phyloP scores from a whole-genome alignment of 257 asterid genomes.

The Solanum gracilifrons region DNA sequence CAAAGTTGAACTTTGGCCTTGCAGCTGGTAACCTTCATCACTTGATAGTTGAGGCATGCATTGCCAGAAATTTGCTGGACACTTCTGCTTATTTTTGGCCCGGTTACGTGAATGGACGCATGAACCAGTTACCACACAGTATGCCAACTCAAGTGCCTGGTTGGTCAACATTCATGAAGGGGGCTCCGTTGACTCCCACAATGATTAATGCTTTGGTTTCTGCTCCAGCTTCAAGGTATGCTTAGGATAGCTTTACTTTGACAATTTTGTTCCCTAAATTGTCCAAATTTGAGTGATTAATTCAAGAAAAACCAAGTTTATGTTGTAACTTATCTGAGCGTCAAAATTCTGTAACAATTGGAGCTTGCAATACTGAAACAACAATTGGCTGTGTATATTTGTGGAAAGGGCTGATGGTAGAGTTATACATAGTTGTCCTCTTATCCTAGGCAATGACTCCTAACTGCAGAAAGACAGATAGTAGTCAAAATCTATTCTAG shows the following conservation, averaged over 20 bases:
- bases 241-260: neutral
- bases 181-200: slow-evolving; percentile 52
- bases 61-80: slow-evolving; percentile 80
- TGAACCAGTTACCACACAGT: slow-evolving; percentile 59
- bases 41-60: slow-evolving; percentile 85
- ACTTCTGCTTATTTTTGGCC: slow-evolving; percentile 93
- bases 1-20: slow-evolving; percentile 5
- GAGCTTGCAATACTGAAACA: neutral
- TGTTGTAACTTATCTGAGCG: neutral
- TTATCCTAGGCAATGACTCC: neutral
- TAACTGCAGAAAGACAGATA: neutral
- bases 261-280: neutral
- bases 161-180: slow-evolving; percentile 88
- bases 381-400: neutral
- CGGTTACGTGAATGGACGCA: slow-evolving; percentile 58
- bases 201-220: slow-evolving; percentile 73
- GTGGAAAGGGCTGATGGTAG: neutral
- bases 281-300: neutral
- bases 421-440: neutral
- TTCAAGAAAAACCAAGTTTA: neutral
- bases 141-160: slow-evolving; percentile 64
- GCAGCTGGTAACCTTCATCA: slow-evolving; percentile 91
- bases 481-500: neutral
- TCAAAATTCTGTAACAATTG: neutral
- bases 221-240: slow-evolving; percentile 87